These are phyloP conservation scores for Amanita muscaria DNA, from an alignment of 768 basidiomycete species.

Conservation along the genomic window DNA sequence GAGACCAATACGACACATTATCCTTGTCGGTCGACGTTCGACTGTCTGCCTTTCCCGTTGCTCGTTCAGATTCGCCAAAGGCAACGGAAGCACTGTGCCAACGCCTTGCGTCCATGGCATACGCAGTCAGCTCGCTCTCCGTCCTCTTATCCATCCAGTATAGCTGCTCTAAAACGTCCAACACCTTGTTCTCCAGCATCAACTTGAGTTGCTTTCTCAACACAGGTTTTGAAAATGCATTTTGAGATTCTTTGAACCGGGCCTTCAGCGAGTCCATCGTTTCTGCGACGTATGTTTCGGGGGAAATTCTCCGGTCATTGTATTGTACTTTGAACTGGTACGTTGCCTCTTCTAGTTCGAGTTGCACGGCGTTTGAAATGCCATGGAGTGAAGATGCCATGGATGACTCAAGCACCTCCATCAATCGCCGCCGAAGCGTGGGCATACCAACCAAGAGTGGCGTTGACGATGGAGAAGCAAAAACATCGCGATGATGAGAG, in stretches of 20 bases:
- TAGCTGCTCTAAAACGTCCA: constrained; percentile 94
- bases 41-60: constrained; percentile 1
- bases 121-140: constrained; percentile 5
- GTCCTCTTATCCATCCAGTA: constrained; percentile 94
- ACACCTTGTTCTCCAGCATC: constrained; percentile 93
- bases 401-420: constrained; percentile 96
- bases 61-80: no score
- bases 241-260: constrained; percentile 78
- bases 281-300: constrained; percentile 97
- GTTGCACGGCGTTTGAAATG: constrained; percentile 94
- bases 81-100: constrained; percentile 1
- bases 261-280: constrained; percentile 90
- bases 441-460: constrained; percentile 82
- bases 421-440: constrained; percentile 80
- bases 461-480: constrained; percentile 37
- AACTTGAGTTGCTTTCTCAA: constrained; percentile 82
- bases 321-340: constrained; percentile 99
- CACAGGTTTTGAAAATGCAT: constrained; percentile 81
- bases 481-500: constrained; percentile 49
- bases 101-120: constrained; percentile 5
- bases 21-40: constrained; percentile 52
- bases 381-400: constrained; percentile 95
- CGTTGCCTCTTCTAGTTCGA: constrained; percentile 92
- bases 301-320: constrained; percentile 89
- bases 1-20: constrained; percentile 87